phyloP scores from a whole-genome alignment of 2,329 filamentous ascomycete genomes.

The Aspergillus aculeatinus region DNA sequence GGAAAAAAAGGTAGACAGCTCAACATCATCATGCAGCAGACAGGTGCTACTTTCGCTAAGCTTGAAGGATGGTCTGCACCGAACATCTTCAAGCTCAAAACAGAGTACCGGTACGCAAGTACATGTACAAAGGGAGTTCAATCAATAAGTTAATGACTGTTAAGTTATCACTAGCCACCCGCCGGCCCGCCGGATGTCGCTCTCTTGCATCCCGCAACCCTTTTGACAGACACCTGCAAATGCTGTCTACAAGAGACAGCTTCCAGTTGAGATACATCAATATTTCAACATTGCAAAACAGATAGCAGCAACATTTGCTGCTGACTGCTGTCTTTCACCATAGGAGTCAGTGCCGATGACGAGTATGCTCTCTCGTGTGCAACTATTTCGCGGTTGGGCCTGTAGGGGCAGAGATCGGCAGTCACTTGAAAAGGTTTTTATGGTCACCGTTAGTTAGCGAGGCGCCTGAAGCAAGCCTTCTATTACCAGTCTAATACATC shows the following conservation, averaged over 20 bases:
- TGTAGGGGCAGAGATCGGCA: constrained; percentile 1
- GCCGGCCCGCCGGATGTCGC: constrained; percentile 20
- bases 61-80: background rate
- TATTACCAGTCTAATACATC: background rate
- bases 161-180: constrained; percentile 7
- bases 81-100: background rate
- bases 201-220: constrained; percentile 17
- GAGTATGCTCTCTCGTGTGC: no score
- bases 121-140: background rate
- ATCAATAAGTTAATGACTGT: constrained; percentile 3
- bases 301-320: background rate
- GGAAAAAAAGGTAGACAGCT: background rate
- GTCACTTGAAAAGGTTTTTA: constrained; percentile 2
- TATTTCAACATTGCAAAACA: background rate
- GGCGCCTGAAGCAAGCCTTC: background rate
- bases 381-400: background rate
- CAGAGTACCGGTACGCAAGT: background rate
- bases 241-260: background rate
- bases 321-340: background rate
- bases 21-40: background rate
- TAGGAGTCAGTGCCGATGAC: background rate
- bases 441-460: background rate
- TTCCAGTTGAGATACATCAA: background rate
- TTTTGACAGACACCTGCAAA: constrained; percentile 13
- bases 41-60: background rate